A percentile compares a stretch with the other conserved stretches of the same genome.
These are phyloP conservation scores for Murraya koenigii DNA, from an alignment of 345 rosid genomes.

Conservation along the genomic window DNA sequence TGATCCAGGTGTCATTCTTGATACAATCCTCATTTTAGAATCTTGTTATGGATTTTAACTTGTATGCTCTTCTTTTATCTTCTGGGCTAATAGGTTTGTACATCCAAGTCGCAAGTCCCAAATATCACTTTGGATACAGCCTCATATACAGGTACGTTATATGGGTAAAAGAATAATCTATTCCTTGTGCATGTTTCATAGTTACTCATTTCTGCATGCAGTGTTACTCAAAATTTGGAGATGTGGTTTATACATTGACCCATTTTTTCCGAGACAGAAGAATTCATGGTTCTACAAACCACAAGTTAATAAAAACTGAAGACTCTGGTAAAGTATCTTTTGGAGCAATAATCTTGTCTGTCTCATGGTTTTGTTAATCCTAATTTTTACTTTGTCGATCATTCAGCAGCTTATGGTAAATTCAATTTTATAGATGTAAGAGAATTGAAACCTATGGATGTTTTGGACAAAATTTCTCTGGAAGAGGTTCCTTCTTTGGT, in stretches of 20 bases:
- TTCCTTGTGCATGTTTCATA: slow-evolving; percentile 11
- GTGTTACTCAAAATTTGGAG: slow-evolving; percentile 83
- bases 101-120: slow-evolving; percentile 69
- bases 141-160: slow-evolving; percentile 64
- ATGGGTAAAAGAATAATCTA: slow-evolving; percentile 12
- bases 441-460: slow-evolving; percentile 21
- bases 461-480: slow-evolving; percentile 22
- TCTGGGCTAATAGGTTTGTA: slow-evolving; percentile 59
- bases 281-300: slow-evolving; percentile 31
- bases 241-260: slow-evolving; percentile 72
- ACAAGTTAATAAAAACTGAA: slow-evolving; percentile 30
- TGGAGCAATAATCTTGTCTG: slow-evolving; percentile 4
- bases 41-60: slow-evolving; percentile 13
- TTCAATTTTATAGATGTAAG: slow-evolving; percentile 21
- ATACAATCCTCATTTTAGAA: neutral
- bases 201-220: slow-evolving; percentile 38
- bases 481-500: slow-evolving; percentile 23
- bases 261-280: slow-evolving; percentile 78
- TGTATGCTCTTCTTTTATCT: slow-evolving; percentile 17
- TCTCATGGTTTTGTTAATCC: neutral
- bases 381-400: neutral
- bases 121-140: slow-evolving; percentile 92
- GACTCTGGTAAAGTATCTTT: slow-evolving; percentile 46
- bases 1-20: neutral
- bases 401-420: slow-evolving; percentile 9